Evolutionary conservation across 495 filamentous ascomycete genomes (phyloP).

Genomic region (Astrothelium subdiscretum): DNA sequence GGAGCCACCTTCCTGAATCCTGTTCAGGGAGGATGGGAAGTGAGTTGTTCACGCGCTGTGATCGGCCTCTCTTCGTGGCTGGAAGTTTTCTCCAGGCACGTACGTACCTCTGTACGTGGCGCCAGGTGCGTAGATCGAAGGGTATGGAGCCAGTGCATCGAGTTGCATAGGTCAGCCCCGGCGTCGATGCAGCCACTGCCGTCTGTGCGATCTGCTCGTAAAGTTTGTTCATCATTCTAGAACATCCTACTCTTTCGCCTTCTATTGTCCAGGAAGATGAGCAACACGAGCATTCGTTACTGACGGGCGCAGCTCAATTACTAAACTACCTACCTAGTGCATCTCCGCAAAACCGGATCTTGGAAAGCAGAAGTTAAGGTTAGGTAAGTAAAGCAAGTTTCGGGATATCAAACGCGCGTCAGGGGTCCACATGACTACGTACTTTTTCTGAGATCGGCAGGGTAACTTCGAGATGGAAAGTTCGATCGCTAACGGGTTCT

Average conservation of each 20-base stretch:
- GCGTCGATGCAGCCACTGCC: conserved; percentile 1
- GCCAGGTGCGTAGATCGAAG: too few species aligned
- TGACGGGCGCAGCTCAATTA: too few species aligned
- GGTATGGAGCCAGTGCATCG: neutral
- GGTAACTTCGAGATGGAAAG: neutral
- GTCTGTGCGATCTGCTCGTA: neutral
- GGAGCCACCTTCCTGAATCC: neutral
- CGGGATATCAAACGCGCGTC: neutral
- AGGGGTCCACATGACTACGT: neutral
- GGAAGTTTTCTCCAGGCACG: neutral
- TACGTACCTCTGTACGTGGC: neutral
- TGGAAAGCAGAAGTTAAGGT: too few species aligned
- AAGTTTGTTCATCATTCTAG: neutral
- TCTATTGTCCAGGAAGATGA: neutral
- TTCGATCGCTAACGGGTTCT: neutral
- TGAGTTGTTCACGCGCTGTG: neutral
- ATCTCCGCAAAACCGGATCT: too few species aligned
- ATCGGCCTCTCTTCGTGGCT: neutral
- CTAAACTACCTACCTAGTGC: too few species aligned
- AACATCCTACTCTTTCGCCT: too few species aligned
- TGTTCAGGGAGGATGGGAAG: neutral
- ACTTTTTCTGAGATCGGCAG: neutral
- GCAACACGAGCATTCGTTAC: neutral
- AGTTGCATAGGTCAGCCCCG: neutral
- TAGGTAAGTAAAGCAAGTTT: neutral